Evolutionary conservation across 768 basidiomycete genomes (phyloP), one percentile per base, ranked within the genome.

Genomic region (Trametes meyenii): DNA sequence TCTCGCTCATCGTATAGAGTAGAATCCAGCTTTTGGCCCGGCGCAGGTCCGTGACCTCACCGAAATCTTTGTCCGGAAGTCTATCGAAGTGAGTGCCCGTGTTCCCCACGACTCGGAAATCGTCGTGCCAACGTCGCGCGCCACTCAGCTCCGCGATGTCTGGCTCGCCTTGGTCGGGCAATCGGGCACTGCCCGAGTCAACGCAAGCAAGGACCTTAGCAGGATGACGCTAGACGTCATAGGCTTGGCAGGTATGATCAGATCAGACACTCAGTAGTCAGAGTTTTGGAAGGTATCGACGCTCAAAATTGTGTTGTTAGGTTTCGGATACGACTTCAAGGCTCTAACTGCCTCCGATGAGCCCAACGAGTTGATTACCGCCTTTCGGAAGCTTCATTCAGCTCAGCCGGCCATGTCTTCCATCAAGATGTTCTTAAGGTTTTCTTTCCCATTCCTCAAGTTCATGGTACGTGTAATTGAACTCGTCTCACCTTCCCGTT

Each of bases 1-100:
- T 23, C 1, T 2, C 16, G 16, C 19, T 46, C n/a, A 58, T 19
- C 10, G 2, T 5, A 14, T 14, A 8, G n/a, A 11, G 2, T 21
- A 79, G 87, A 89, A 88, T 62, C 87, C 87, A 17, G 86, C 86
- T 0, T 90, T 90, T 66, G 85, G 87, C 2, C 77, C 79, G 1
- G 72, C 78, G 2, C 86, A 88, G 65, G 78, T 89, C 35, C 77
- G 86, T 3, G 83, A 81, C 46, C 67, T 88, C 14, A 85, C 85
- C 0, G 77, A 77, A 14, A 83, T 84, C 8, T 87, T 89, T 62
- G 62, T 85, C 2, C 77, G 80, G 1, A 88, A 87, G 69, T 73
- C 86, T 0, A 65, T 78, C 0, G 71, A 82, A 70, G 86, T 83
- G 68, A 19, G 52, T 33, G 2, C 17, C 2, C 13, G 2, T 13